Conservation (phyloP, 2,329 filamentous ascomycete genomes). For the Verticillium klebahnii region DNA sequence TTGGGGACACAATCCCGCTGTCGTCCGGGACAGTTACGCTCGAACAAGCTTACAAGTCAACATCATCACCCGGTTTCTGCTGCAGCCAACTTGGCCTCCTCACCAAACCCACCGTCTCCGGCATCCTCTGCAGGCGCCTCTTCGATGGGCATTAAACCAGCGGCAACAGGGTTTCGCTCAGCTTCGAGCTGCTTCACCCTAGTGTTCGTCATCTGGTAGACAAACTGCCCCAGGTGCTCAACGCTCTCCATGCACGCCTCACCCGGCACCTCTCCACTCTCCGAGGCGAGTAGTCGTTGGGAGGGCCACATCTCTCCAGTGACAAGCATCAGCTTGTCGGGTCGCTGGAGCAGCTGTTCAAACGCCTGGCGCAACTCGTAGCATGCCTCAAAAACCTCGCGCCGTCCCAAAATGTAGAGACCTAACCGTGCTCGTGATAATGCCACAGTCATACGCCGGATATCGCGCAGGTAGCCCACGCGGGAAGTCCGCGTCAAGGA, state of each 20-base stretch:
- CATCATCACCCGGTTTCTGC: background rate
- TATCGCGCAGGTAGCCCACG: conserved; percentile 88
- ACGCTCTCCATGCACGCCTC: conserved; percentile 79
- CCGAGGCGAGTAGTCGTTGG: conserved; percentile 42
- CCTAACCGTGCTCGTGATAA: conserved; percentile 88
- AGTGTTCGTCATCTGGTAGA: conserved; percentile 87
- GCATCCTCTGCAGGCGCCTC: conserved; percentile 20
- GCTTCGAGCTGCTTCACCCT: conserved; percentile 44
- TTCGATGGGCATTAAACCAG: conserved; percentile 19
- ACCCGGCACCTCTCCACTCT: conserved; percentile 46
- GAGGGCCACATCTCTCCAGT: conserved; percentile 85
- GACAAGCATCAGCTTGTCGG: conserved; percentile 75
- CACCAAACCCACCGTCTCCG: conserved; percentile 15
- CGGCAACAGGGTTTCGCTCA: conserved; percentile 18
- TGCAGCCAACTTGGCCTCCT: conserved; percentile 1
- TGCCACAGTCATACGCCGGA: conserved; percentile 89
- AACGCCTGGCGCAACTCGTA: conserved; percentile 87
- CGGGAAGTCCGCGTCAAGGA: conserved; percentile 85
- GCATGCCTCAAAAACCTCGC: conserved; percentile 82
- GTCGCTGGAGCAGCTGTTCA: conserved; percentile 68
- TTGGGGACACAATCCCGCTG: background rate
- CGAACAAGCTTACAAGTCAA: background rate
- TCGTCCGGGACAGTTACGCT: background rate
- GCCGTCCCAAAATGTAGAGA: conserved; percentile 85
- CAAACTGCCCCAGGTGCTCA: conserved; percentile 93